A percentile compares a stretch with the other conserved stretches of the same genome.
phyloP scores from a whole-genome alignment of 768 basidiomycete genomes.

The Dioszegia crocea region DNA sequence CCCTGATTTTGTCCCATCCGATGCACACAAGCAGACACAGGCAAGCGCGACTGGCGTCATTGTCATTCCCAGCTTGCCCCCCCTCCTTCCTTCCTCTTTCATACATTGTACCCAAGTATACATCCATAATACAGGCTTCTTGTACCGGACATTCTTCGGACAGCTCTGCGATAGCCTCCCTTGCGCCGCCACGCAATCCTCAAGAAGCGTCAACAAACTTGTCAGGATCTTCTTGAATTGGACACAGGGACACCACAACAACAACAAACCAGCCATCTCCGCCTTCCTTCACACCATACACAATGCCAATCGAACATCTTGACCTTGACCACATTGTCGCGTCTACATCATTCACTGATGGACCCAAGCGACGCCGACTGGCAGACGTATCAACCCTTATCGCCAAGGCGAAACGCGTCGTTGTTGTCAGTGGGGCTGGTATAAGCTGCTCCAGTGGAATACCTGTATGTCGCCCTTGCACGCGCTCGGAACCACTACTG shows the following conservation, averaged over 20 bases:
- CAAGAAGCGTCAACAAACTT: too few species aligned
- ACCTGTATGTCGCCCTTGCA: slow-evolving; percentile 61
- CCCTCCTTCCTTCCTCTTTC: background rate
- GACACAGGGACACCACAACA: too few species aligned
- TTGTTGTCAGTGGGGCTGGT: slow-evolving; percentile 90
- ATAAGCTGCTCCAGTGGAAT: slow-evolving; percentile 96
- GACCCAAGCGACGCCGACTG: slow-evolving; percentile 52
- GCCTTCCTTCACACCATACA: background rate
- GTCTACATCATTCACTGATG: slow-evolving; percentile 31
- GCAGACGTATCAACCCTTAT: slow-evolving; percentile 69
- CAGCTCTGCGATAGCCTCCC: background rate
- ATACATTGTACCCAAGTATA: background rate
- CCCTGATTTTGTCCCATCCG: too few species aligned
- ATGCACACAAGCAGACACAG: too few species aligned
- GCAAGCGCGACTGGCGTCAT: too few species aligned
- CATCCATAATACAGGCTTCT: too few species aligned
- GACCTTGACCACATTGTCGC: slow-evolving; percentile 33
- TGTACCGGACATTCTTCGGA: too few species aligned
- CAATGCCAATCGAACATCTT: slow-evolving; percentile 29
- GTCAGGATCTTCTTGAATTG: background rate
- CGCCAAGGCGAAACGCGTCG: slow-evolving; percentile 76
- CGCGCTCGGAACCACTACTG: background rate
- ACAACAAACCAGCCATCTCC: background rate
- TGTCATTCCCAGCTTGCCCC: too few species aligned
- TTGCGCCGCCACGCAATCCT: too few species aligned